Conservation (phyloP, 116 monocot genomes). For the Zostera marina region DNA sequence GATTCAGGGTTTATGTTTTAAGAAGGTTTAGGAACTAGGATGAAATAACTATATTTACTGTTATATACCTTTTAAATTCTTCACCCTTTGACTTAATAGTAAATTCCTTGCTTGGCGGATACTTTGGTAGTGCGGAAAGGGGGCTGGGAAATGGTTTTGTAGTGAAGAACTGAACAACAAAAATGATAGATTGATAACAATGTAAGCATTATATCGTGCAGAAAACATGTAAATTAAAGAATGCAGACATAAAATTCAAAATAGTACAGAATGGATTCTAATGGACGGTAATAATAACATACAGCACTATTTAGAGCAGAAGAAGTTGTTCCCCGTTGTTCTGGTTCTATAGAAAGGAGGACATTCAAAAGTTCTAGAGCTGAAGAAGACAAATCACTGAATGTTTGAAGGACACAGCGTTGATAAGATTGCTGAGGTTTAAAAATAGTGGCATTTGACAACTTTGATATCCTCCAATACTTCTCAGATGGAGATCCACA, state of each 20-base stretch:
- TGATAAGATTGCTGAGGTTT: constrained; percentile 53
- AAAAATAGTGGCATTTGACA: constrained; percentile 57
- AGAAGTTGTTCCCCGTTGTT: constrained; percentile 51
- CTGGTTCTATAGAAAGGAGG: constrained; percentile 64
- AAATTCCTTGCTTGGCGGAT: constrained; percentile 71
- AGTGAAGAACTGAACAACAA: constrained; percentile 40
- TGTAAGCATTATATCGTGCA: not conserved
- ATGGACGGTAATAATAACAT: constrained; percentile 5
- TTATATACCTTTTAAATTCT: constrained; percentile 44
- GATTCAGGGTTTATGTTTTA: not conserved
- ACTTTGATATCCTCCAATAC: constrained; percentile 52
- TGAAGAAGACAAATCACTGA: constrained; percentile 46
- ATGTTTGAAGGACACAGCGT: constrained; percentile 41
- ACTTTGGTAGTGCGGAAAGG: constrained; percentile 60
- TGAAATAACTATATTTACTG: not conserved
- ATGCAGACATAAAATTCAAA: not conserved
- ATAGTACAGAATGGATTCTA: no score
- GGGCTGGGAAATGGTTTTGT: constrained; percentile 53
- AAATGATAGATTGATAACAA: not conserved
- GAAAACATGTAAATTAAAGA: not conserved
- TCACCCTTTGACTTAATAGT: constrained; percentile 49
- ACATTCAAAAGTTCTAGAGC: constrained; percentile 49
- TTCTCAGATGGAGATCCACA: constrained; percentile 70
- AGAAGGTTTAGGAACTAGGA: not conserved
- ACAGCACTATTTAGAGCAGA: constrained; percentile 66